These are phyloP conservation scores for Dryas alaskensis DNA, from an alignment of 306 rosid genomes.

Conservation along the genomic window DNA sequence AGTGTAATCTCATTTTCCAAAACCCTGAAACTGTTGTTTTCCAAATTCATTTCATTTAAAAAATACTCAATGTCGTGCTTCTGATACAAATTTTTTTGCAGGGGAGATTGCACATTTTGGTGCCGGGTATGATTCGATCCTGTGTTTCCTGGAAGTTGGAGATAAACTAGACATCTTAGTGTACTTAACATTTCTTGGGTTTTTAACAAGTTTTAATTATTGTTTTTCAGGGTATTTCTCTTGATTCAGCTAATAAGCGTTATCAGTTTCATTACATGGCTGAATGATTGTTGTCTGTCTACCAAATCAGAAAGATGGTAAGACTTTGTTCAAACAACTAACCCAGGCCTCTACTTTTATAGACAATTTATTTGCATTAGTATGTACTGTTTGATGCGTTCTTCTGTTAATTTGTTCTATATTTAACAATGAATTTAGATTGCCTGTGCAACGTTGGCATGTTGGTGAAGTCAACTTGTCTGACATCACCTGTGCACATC, in stretches of 20 bases:
- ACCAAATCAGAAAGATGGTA: conserved; percentile 82
- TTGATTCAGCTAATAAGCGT: conserved; percentile 87
- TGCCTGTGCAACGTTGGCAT: no score
- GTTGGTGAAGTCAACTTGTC: no score
- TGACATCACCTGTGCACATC: no score
- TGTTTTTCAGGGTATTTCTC: conserved; percentile 84
- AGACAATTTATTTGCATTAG: neutral
- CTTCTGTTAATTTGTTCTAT: no score
- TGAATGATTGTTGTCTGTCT: conserved; percentile 59
- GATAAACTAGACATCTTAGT: neutral
- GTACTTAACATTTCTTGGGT: conserved; percentile 3
- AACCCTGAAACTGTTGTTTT: neutral
- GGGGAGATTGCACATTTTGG: conserved; percentile 88
- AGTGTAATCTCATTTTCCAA: conserved; percentile 33
- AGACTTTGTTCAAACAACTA: conserved; percentile 23
- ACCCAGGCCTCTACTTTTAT: neutral
- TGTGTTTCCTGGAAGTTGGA: neutral
- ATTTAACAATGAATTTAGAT: no score
- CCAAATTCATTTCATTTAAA: conserved; percentile 7
- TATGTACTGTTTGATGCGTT: neutral
- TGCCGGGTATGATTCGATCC: conserved; percentile 65
- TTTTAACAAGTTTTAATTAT: conserved; percentile 15
- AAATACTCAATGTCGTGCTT: conserved; percentile 4
- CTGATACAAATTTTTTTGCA: conserved; percentile 38
- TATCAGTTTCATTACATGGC: conserved; percentile 86